phyloP scores from a whole-genome alignment of 2,329 filamentous ascomycete genomes.

The Paraphaeosphaeria minitans region DNA sequence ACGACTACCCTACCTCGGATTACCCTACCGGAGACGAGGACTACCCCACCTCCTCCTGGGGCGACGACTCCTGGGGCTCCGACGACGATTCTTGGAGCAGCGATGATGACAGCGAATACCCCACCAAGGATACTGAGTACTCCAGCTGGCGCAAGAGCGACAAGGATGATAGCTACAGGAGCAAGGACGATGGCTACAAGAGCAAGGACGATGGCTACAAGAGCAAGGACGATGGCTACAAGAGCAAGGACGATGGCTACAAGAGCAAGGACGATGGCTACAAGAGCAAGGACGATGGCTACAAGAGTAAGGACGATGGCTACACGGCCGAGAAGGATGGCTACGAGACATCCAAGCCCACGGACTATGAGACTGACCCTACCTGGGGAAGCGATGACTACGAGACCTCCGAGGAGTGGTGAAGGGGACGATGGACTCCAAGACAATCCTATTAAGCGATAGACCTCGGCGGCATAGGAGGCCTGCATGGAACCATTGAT shows the following conservation, averaged over 20 bases:
- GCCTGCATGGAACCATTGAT: conserved; percentile 14
- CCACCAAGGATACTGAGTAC: no score
- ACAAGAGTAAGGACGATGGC: not conserved
- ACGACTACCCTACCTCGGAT: conserved; percentile 2
- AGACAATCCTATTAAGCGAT: conserved; percentile 9
- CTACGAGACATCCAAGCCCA: no score
- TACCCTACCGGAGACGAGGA: not conserved
- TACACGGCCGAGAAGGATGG: not conserved
- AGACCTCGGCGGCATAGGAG: conserved; percentile 14
- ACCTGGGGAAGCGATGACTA: not conserved
- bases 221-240: not conserved
- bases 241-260: not conserved
- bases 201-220: not conserved
- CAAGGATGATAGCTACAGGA: not conserved
- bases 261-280: not conserved
- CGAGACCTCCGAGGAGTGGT: not conserved
- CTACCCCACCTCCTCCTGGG: not conserved
- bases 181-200: not conserved
- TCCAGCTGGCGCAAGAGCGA: not conserved
- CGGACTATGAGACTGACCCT: not conserved
- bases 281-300: not conserved
- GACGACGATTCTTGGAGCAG: not conserved
- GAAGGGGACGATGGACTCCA: not conserved
- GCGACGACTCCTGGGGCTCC: not conserved
- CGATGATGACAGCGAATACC: not conserved